Percentiles rank a stretch among this genome's conserved stretches.
Conservation (phyloP, 2,329 filamentous ascomycete species). For the Zymoseptoria ardabiliae region DNA sequence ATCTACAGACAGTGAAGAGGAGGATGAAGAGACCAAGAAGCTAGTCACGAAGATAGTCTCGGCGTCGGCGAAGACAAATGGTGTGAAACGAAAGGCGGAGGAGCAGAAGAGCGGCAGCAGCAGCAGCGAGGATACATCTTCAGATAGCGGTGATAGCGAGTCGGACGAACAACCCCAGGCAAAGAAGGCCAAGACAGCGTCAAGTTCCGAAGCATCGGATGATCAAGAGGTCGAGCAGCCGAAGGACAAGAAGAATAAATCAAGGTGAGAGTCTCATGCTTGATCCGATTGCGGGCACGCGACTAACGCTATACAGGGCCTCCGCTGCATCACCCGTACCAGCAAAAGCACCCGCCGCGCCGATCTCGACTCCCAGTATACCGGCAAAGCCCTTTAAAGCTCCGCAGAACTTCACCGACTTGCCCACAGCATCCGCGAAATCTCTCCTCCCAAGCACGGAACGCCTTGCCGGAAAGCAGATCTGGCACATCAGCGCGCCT, state of each 20-base stretch:
- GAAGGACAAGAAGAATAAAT: constrained; percentile 2
- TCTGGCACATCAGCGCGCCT: constrained; percentile 75
- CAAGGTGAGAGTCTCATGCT: constrained; percentile 1
- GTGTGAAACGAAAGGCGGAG: constrained; percentile 24
- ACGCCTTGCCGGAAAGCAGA: constrained; percentile 60
- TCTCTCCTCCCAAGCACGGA: constrained; percentile 43
- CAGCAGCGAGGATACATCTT: constrained; percentile 9
- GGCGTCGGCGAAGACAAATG: constrained; percentile 19
- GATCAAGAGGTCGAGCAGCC: constrained; percentile 1
- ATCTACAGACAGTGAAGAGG: neutral
- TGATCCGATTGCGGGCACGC: neutral
- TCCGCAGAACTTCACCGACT: constrained; percentile 38
- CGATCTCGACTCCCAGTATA: constrained; percentile 11
- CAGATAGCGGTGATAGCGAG: constrained; percentile 7
- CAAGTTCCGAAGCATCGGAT: constrained; percentile 3
- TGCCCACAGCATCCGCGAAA: constrained; percentile 41
- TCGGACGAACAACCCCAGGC: constrained; percentile 3
- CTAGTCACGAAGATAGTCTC: neutral
- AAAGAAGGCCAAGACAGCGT: constrained; percentile 12
- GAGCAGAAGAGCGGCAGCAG: constrained; percentile 9
- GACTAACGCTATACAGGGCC: neutral
- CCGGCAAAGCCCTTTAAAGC: constrained; percentile 25
- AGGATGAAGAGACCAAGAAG: constrained; percentile 3
- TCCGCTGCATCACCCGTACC: neutral
- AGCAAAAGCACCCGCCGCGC: neutral